phyloP scores from a whole-genome alignment of 805 yeast genomes.

The Maudiozyma turicensis region DNA sequence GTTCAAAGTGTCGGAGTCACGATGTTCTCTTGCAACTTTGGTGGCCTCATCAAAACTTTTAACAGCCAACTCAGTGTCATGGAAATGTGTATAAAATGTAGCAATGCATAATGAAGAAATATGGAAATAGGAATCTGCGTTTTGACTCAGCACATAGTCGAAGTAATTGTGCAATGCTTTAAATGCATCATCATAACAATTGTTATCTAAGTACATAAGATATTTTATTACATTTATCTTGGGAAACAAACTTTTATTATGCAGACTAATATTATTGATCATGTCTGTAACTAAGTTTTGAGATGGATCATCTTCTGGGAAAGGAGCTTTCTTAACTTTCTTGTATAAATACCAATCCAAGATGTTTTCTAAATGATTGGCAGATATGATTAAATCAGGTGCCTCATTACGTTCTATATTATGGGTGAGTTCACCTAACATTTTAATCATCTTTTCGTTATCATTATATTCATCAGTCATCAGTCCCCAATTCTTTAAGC shows the following conservation, averaged over 20 bases:
- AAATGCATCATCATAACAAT: constrained; percentile 30
- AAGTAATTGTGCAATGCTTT: constrained; percentile 51
- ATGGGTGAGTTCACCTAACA: not conserved
- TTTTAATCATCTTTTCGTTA: constrained; percentile 7
- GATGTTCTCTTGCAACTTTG: constrained; percentile 76
- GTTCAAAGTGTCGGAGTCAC: constrained; percentile 63
- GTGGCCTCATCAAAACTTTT: constrained; percentile 81
- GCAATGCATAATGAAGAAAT: constrained; percentile 69
- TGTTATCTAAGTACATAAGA: constrained; percentile 8
- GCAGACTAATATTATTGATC: constrained; percentile 8
- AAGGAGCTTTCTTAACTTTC: not conserved
- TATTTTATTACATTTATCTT: constrained; percentile 18
- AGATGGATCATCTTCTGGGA: not conserved
- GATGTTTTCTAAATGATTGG: constrained; percentile 18
- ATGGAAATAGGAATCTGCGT: constrained; percentile 58
- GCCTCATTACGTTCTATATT: not conserved
- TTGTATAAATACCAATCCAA: constrained; percentile 15
- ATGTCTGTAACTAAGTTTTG: not conserved
- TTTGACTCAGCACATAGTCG: constrained; percentile 65
- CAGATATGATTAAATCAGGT: constrained; percentile 4
- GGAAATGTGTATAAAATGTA: constrained; percentile 58
- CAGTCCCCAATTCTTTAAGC: not conserved
- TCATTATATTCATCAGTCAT: not conserved
- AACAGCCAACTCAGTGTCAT: constrained; percentile 57
- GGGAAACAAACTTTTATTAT: constrained; percentile 21